These are phyloP conservation scores for Pythium scleroteichum DNA, from an alignment of 352 stramenopile species.

Conservation along the genomic window DNA sequence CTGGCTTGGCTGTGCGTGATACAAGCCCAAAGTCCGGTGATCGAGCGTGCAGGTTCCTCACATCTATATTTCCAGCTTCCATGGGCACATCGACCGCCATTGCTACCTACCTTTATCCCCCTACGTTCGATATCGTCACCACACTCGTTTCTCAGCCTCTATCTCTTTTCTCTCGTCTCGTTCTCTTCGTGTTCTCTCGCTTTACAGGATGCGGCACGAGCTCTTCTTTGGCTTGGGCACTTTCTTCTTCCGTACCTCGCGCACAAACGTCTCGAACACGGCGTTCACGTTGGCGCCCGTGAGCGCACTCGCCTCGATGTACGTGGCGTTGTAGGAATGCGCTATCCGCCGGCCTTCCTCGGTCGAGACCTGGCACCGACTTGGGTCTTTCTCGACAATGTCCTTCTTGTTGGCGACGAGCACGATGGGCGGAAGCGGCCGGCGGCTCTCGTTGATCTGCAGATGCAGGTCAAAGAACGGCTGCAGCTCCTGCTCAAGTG, in stretches of 20 bases:
- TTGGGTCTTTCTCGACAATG: conserved; percentile 78
- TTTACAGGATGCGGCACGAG: conserved; percentile 65
- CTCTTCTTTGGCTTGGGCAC: conserved; percentile 77
- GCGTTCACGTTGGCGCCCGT: conserved; percentile 85
- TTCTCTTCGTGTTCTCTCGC: background rate
- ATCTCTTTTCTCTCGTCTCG: background rate
- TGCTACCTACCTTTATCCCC: conserved; percentile 4
- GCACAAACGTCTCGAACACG: conserved; percentile 88
- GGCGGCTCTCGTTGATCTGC: conserved; percentile 87
- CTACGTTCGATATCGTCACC: background rate
- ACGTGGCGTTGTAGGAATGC: conserved; percentile 83
- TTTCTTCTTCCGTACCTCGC: conserved; percentile 81
- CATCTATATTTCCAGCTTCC: conserved; percentile 14
- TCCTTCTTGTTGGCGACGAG: conserved; percentile 91
- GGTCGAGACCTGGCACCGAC: conserved; percentile 83
- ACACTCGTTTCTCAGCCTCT: background rate
- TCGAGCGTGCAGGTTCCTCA: background rate
- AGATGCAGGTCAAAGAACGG: conserved; percentile 88
- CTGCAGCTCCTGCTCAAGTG: conserved; percentile 63
- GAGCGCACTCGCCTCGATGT: conserved; percentile 87
- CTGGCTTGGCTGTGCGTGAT: conserved; percentile 22
- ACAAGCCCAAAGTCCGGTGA: background rate
- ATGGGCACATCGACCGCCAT: conserved; percentile 1
- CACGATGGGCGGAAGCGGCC: conserved; percentile 79
- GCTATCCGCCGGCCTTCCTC: conserved; percentile 84